phyloP scores from a whole-genome alignment of 305 asterid species.

The Caryopteris hybrid region DNA sequence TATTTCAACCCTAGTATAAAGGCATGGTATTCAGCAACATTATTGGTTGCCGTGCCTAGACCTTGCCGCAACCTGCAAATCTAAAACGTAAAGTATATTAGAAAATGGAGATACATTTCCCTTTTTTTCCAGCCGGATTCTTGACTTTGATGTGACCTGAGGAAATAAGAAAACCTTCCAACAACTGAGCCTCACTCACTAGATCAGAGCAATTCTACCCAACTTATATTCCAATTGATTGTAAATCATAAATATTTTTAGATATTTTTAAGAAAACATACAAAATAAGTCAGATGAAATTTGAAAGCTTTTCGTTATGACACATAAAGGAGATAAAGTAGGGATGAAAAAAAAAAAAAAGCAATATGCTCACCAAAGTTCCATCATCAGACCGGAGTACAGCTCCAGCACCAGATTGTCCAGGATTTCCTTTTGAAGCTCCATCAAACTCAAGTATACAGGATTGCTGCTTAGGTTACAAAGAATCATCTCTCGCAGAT shows the following conservation, averaged over 20 bases:
- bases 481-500: neutral
- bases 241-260: neutral
- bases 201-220: neutral
- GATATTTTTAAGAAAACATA: no score
- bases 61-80: constrained; percentile 85
- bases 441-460: constrained; percentile 97
- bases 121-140: no score
- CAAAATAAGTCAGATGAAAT: no score
- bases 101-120: constrained; percentile 11
- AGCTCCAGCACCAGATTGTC: constrained; percentile 98
- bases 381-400: constrained; percentile 90
- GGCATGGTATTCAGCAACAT: constrained; percentile 92
- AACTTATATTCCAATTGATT: neutral
- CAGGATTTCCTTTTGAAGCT: constrained; percentile 97
- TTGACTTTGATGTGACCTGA: no score
- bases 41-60: constrained; percentile 76
- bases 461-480: constrained; percentile 43
- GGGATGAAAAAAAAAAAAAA: neutral
- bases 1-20: constrained; percentile 75
- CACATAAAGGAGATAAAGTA: no score
- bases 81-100: constrained; percentile 37
- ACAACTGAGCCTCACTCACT: neutral
- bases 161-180: neutral
- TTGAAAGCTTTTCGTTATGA: no score
- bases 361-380: constrained; percentile 47